These are phyloP conservation scores for Trametes maxima DNA, from an alignment of 768 basidiomycete species.

Conservation along the genomic window DNA sequence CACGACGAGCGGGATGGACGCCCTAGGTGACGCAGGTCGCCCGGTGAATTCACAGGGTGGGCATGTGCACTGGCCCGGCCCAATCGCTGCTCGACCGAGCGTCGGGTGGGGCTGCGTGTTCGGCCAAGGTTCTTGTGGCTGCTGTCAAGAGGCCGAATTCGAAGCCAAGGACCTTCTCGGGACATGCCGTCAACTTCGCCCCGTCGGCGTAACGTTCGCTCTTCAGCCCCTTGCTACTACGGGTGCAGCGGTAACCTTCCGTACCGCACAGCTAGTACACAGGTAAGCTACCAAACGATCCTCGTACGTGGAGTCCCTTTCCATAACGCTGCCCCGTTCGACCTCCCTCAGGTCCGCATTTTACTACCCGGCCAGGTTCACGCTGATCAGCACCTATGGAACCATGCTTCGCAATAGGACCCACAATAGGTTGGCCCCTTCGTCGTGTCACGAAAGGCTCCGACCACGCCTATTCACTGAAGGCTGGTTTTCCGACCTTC, in stretches of 20 bases:
- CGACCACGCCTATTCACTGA: constrained; percentile 7
- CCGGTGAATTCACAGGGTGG: not conserved
- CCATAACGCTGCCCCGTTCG: too few relatives aligned
- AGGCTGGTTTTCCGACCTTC: not conserved
- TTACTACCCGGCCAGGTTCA: not conserved
- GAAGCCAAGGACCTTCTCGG: not conserved
- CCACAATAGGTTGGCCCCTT: not conserved
- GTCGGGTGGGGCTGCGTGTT: not conserved
- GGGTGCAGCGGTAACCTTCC: too few relatives aligned
- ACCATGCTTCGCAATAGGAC: not conserved
- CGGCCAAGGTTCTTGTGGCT: not conserved
- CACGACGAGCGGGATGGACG: not conserved
- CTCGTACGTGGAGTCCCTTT: too few relatives aligned
- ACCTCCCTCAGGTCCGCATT: not conserved
- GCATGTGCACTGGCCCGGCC: not conserved
- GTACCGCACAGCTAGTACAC: too few relatives aligned
- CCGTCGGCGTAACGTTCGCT: not conserved
- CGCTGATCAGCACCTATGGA: not conserved
- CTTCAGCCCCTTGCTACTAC: too few relatives aligned
- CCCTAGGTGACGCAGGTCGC: not conserved
- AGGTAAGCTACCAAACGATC: too few relatives aligned
- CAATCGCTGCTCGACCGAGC: not conserved
- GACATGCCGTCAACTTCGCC: not conserved
- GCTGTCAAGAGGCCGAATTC: not conserved
- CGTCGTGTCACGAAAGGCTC: not conserved